Base-by-base conservation (phyloP, 148 eudicot genomes). In the Linanthus parryae region DNA sequence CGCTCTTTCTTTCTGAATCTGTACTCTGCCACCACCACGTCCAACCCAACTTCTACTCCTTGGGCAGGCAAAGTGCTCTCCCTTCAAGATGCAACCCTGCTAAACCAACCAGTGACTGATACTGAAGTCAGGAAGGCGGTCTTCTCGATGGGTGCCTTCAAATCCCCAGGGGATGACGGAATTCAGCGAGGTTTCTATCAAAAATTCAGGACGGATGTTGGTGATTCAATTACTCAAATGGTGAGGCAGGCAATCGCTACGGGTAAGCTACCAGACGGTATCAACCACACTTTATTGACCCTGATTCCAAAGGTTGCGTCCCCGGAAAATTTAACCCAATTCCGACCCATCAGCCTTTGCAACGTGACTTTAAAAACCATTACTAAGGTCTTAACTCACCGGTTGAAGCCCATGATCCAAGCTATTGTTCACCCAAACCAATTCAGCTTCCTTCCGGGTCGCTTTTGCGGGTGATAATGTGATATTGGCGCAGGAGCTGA, bases 261-360 rank as follows among this genome's bases (percentile, higher is more conserved):
- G 0, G 8, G 23, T 0, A 2, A 1, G 14, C 11, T 40, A 2
- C 39, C 38, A 0, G 5, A 0, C 0, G 33, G 8, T 0, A 8
- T 2, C 7, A 56, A 41, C 25, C 8, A 26, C 1, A 41, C 59
- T 9, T 13, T 40, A 3, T n/a, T 56, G 0, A 8, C 36, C 8
- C n/a, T 56, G 0, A 39, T 56, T 14, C 34, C 26, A 0, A 56
- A 56, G 14, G 33, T 56, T 1, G 42, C 20, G 3, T 45, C 23
- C 14, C 43, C 63, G 2, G n/a, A 8, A 0, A 2, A 7, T 14
- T 2, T 31, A 0, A 3, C 0, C 0, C 11, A 35, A 0, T 58
- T 46, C 16, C 15, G 54, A 2, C 54, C 63, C 4, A 58, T 58
- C 24, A 58, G 53, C 8, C 44, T 58, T 0, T 35, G 39, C 8